Base-by-base conservation (phyloP, 1,284 basidiomycete species). In the Fomitopsis pinicola region DNA sequence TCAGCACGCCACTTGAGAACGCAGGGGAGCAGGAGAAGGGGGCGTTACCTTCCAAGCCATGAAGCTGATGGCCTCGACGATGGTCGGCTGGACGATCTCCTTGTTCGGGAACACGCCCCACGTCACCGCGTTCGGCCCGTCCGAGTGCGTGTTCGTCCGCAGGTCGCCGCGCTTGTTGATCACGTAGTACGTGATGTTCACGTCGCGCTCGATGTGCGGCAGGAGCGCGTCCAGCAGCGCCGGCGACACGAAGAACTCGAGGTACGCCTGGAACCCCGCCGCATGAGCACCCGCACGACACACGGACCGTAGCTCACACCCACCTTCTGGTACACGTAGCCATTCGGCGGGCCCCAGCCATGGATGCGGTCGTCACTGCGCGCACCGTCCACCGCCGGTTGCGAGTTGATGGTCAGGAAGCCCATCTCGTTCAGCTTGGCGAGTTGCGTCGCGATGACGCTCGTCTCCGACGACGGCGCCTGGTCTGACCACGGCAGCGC, bases 41-140 rank as follows among this genome's bases (percentile, higher is more conserved):
- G 15, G 71, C 82, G 33, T 33, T 59, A 90, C 92, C 86, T 97
- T 97, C 95, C 95, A 97, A 9, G 95, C 95, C 84, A 96, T 91
- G 83, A 98, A 98, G 71, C 94, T 97, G 65, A 95, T 88, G 35
- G 92, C 91, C 74, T 99, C 97, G 38, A 99, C 97, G 66, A 99
- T 97, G 22, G 97, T 99, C 33, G 97, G 96, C 73, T 99, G 97
- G 55, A 98, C 82, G 70, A 99, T 95, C 80, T 99, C 97, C 75
- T 97, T 96, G 46, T 94, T 94, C 19, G 97, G 97, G 84, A 98
- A 99, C 6, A 97, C 95, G 67, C 97, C 97, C 97, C 97, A 99
- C 0, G 97, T 99, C 53, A 99, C 97, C 7, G 97, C 97, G 70
- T 98, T 99, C 42, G 97, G 95, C 8, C 95, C 93, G 40, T 97